A percentile compares a stretch with the other conserved stretches of the same genome.
phyloP scores from a whole-genome alignment of 2,329 filamentous ascomycete species.

The Ceratocystis papillata region DNA sequence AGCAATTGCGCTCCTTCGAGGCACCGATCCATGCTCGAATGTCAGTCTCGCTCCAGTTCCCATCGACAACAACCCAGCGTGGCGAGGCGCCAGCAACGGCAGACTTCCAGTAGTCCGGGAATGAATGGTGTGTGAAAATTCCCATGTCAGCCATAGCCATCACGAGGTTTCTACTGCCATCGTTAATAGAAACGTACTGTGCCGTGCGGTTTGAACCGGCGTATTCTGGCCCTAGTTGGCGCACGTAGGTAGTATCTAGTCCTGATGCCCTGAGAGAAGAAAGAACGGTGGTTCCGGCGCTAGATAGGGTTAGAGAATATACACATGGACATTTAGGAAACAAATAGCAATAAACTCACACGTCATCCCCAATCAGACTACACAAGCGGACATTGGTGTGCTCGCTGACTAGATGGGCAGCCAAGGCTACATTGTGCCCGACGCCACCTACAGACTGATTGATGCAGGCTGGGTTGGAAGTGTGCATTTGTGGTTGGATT shows the following conservation, averaged over 20 bases:
- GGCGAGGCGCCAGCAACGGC: slow-evolving; percentile 47
- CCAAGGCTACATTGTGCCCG: slow-evolving; percentile 80
- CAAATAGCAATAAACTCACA: slow-evolving; percentile 36
- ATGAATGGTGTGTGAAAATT: slow-evolving; percentile 55
- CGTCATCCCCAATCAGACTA: slow-evolving; percentile 70
- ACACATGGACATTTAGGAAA: neutral
- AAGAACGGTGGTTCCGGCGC: slow-evolving; percentile 63
- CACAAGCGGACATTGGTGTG: slow-evolving; percentile 56
- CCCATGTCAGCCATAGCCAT: slow-evolving; percentile 93
- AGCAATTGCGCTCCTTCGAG: slow-evolving; percentile 45
- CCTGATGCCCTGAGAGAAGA: slow-evolving; percentile 52
- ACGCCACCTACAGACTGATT: slow-evolving; percentile 80
- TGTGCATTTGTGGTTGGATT: slow-evolving; percentile 48
- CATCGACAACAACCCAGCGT: slow-evolving; percentile 76
- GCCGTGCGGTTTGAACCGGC: slow-evolving; percentile 57
- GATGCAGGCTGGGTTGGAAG: slow-evolving; percentile 77
- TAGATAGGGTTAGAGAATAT: slow-evolving; percentile 29
- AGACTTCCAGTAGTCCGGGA: slow-evolving; percentile 49
- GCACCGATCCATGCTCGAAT: slow-evolving; percentile 58
- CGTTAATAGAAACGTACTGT: slow-evolving; percentile 86
- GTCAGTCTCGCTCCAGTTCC: slow-evolving; percentile 63
- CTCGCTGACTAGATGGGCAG: slow-evolving; percentile 58
- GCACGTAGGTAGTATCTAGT: slow-evolving; percentile 54
- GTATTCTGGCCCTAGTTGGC: slow-evolving; percentile 40
- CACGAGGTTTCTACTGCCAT: slow-evolving; percentile 69